These are phyloP conservation scores for Coffea humblotiana DNA, from an alignment of 305 asterid species.

Conservation along the genomic window DNA sequence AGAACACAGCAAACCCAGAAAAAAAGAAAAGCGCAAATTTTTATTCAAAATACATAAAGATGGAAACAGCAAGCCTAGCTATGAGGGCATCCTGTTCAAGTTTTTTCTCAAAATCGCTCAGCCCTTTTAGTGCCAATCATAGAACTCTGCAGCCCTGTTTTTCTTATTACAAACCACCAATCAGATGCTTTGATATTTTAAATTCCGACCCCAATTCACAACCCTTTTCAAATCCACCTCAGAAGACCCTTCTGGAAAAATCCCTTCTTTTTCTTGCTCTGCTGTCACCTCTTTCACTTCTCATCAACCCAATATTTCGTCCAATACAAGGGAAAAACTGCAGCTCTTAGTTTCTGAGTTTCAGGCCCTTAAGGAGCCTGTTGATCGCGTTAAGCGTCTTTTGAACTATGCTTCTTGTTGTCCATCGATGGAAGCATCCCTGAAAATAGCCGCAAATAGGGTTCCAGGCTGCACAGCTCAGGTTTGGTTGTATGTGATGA, in stretches of 20 bases:
- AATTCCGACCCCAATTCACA: slow-evolving; percentile 30
- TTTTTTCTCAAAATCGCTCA: slow-evolving; percentile 35
- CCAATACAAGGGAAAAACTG: slow-evolving; percentile 44
- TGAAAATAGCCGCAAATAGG: slow-evolving; percentile 49
- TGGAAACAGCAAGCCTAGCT: slow-evolving; percentile 53
- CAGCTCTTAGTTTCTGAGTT: slow-evolving; percentile 53
- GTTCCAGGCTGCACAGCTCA: slow-evolving; percentile 89
- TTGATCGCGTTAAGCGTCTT: slow-evolving; percentile 72
- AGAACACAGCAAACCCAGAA: background rate
- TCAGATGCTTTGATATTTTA: slow-evolving; percentile 40
- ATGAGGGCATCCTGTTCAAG: slow-evolving; percentile 49
- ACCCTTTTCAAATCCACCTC: slow-evolving; percentile 25
- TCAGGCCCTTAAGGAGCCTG: slow-evolving; percentile 53
- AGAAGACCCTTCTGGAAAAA: slow-evolving; percentile 11
- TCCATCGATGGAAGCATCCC: slow-evolving; percentile 44
- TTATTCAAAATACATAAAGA: slow-evolving; percentile 3
- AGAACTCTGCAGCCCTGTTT: slow-evolving; percentile 14
- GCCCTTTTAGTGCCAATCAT: slow-evolving; percentile 36
- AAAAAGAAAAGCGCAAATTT: too few species aligned
- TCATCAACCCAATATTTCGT: slow-evolving; percentile 16
- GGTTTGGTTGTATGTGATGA: slow-evolving; percentile 65
- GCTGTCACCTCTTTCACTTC: slow-evolving; percentile 44
- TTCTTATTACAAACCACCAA: slow-evolving; percentile 17
- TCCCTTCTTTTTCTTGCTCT: slow-evolving; percentile 42
- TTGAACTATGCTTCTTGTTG: slow-evolving; percentile 52